A percentile compares a stretch with the other conserved stretches of the same genome.
These are phyloP conservation scores for Nymphaea colorata DNA, from an alignment of 164 flowering plant species.

Conservation along the genomic window DNA sequence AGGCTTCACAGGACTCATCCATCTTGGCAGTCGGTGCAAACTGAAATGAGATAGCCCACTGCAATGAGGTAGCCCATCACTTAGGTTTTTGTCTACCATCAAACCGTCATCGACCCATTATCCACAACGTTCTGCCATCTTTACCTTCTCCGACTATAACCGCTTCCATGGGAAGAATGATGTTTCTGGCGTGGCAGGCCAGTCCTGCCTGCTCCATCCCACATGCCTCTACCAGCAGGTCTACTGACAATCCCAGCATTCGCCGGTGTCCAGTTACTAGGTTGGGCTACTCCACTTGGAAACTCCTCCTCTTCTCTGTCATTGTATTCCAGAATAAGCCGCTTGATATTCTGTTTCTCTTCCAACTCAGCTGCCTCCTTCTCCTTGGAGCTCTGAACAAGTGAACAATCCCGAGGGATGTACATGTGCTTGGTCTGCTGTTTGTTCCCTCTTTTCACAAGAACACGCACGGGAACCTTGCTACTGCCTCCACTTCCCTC, in stretches of 20 bases:
- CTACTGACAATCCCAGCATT: constrained; percentile 27
- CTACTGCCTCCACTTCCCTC: constrained; percentile 37
- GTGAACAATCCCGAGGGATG: constrained; percentile 73
- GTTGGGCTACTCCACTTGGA: constrained; percentile 35
- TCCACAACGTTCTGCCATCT: not conserved
- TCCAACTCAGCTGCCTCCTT: constrained; percentile 96
- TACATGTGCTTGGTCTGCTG: constrained; percentile 85
- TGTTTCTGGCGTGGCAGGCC: constrained; percentile 47
- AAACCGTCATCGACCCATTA: not conserved
- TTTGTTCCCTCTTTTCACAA: constrained; percentile 89
- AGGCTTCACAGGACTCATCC: no score
- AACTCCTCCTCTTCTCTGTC: constrained; percentile 91
- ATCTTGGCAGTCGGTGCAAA: no score
- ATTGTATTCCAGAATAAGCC: constrained; percentile 84
- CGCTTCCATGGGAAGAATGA: constrained; percentile 37
- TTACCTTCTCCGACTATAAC: constrained; percentile 53
- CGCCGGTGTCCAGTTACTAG: constrained; percentile 38
- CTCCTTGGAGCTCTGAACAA: constrained; percentile 86
- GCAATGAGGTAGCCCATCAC: not conserved
- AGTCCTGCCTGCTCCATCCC: constrained; percentile 54
- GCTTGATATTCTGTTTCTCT: constrained; percentile 90
- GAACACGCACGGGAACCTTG: constrained; percentile 76
- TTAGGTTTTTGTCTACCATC: not conserved
- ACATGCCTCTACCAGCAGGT: constrained; percentile 31
- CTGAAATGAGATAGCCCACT: no score